A percentile compares a stretch with the other conserved stretches of the same genome.
Conservation (phyloP, 371 early-diverging fungal genomes). For the Circinella umbellata region DNA sequence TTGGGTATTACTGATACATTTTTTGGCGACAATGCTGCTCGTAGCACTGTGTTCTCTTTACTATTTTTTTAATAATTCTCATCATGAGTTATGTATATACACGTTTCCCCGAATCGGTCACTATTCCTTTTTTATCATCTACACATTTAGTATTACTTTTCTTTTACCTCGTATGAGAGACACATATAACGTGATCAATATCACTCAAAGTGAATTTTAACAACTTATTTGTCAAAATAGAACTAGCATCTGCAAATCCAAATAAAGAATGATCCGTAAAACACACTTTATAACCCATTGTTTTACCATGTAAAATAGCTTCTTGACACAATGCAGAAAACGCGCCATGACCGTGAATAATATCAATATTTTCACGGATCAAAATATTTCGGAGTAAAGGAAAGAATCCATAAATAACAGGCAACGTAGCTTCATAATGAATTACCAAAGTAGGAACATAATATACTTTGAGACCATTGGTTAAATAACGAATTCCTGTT, state of each 20-base stretch:
- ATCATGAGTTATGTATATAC: not conserved
- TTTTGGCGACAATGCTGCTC: slow-evolving; percentile 90
- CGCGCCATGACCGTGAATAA: slow-evolving; percentile 98
- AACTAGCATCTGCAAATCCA: slow-evolving; percentile 94
- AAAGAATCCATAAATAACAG: slow-evolving; percentile 92
- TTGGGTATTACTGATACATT: slow-evolving; percentile 99
- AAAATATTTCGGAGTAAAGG: slow-evolving; percentile 93
- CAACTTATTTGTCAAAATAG: slow-evolving; percentile 94
- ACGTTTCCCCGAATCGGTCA: too few relatives aligned
- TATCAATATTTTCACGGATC: slow-evolving; percentile 89
- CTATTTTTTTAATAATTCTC: slow-evolving; percentile 38
- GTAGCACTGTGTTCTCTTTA: slow-evolving; percentile 96
- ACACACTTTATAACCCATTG: slow-evolving; percentile 94
- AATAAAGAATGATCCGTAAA: slow-evolving; percentile 99
- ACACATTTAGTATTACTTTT: not conserved
- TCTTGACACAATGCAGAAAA: slow-evolving; percentile 96
- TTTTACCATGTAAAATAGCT: slow-evolving; percentile 94
- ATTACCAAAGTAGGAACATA: slow-evolving; percentile 92
- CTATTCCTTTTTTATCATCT: too few relatives aligned
- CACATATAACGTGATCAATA: slow-evolving; percentile 97
- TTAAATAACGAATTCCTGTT: slow-evolving; percentile 89
- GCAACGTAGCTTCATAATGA: slow-evolving; percentile 88
- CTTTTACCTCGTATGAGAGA: slow-evolving; percentile 93
- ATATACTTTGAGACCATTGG: slow-evolving; percentile 97
- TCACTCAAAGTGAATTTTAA: slow-evolving; percentile 94